Conservation (phyloP, 257 asterid genomes). For the Solanum peruvianum region DNA sequence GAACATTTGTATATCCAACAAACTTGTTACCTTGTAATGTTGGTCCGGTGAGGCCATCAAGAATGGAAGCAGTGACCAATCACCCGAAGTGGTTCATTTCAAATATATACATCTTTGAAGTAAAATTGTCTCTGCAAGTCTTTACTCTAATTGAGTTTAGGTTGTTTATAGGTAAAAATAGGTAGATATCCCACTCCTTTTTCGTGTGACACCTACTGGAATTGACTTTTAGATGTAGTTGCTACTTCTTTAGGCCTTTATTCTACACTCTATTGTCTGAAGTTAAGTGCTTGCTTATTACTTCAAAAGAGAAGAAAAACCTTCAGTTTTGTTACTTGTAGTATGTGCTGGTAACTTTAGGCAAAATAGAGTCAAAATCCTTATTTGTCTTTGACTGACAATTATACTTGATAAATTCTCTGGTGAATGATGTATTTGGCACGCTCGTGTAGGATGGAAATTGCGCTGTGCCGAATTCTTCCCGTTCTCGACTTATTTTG, state of each 20-base stretch:
- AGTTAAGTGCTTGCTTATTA: neutral
- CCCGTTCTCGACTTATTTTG: constrained; percentile 65
- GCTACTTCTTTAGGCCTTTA: neutral
- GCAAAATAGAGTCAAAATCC: neutral
- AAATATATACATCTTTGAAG: neutral
- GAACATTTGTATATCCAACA: neutral
- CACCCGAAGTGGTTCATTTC: neutral
- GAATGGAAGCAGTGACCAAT: neutral
- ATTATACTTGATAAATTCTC: neutral
- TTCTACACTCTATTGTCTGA: neutral
- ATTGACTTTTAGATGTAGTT: neutral
- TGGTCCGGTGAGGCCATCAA: neutral
- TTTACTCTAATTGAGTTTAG: neutral
- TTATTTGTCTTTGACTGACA: neutral
- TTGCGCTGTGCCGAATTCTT: constrained; percentile 64
- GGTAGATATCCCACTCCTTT: neutral
- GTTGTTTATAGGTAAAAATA: neutral
- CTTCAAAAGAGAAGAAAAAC: neutral
- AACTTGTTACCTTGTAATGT: neutral
- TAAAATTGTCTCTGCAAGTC: neutral
- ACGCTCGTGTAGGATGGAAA: constrained; percentile 66
- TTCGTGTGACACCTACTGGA: neutral
- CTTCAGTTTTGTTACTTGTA: neutral
- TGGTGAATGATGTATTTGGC: constrained; percentile 1
- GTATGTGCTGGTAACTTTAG: neutral